Evolutionary conservation across 805 yeast species (phyloP).

Genomic region (Metschnikowia borealis): DNA sequence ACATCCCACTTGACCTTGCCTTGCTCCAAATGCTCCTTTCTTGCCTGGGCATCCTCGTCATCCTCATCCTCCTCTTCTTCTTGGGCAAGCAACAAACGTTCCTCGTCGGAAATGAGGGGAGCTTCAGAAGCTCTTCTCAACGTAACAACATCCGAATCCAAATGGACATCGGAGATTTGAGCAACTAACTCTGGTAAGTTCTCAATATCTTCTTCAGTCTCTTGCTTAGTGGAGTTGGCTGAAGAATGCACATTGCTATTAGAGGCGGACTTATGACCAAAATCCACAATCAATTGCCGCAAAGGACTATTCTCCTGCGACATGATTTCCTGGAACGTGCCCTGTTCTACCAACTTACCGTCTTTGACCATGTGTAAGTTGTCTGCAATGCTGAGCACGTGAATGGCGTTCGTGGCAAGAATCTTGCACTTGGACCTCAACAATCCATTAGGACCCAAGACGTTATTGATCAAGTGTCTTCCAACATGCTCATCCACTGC

Average conservation of each 20-base stretch:
- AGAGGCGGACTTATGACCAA: constrained; percentile 46
- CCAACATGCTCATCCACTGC: constrained; percentile 99
- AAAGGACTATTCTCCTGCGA: constrained; percentile 45
- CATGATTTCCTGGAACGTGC: constrained; percentile 53
- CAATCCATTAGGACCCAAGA: constrained; percentile 77
- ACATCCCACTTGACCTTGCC: constrained; percentile 91
- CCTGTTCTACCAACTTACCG: constrained; percentile 67
- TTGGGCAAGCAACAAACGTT: constrained; percentile 25
- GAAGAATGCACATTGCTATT: constrained; percentile 12
- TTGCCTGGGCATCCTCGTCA: constrained; percentile 36
- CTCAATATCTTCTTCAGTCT: constrained; percentile 12
- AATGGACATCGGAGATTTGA: constrained; percentile 26
- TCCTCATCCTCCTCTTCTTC: constrained; percentile 36
- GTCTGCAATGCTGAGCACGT: constrained; percentile 74
- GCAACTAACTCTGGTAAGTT: constrained; percentile 25
- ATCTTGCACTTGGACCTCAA: constrained; percentile 69
- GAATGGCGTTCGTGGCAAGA: constrained; percentile 82
- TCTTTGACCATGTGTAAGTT: constrained; percentile 63
- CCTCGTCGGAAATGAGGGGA: constrained; percentile 38
- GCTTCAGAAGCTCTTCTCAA: constrained; percentile 66
- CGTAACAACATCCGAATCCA: constrained; percentile 27
- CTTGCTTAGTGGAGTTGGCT: constrained; percentile 21
- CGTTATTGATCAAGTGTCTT: constrained; percentile 74
- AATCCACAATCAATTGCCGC: constrained; percentile 54
- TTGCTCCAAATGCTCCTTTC: constrained; percentile 81